Evolutionary conservation across 306 rosid genomes (phyloP).

Genomic region (Fragaria nilgerrensis): DNA sequence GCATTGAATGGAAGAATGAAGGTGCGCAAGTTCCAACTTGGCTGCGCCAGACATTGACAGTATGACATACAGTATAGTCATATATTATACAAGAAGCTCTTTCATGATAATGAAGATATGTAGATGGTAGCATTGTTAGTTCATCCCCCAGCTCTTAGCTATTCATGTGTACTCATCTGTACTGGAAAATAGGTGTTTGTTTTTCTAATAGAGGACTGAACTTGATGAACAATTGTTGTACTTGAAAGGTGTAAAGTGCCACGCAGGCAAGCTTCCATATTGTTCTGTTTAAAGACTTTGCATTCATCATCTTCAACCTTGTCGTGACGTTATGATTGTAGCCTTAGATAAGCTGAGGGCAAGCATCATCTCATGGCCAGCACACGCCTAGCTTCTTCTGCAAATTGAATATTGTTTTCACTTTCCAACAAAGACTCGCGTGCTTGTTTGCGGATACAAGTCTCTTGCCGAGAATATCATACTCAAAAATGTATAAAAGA

Average conservation of each 20-base stretch:
- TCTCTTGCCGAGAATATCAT: not conserved
- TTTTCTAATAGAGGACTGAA: not conserved
- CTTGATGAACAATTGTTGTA: not conserved
- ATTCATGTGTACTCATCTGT: not conserved
- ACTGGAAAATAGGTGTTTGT: not conserved
- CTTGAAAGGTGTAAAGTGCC: not conserved
- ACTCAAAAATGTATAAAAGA: not conserved
- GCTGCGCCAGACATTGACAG: conserved; percentile 52
- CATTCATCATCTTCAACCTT: not conserved
- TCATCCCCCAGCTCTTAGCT: not conserved
- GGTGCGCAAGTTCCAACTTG: conserved; percentile 59
- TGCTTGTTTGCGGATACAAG: conserved; percentile 7
- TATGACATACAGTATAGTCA: not conserved
- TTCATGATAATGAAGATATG: not conserved
- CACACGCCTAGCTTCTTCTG: conserved; percentile 19
- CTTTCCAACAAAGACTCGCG: not conserved
- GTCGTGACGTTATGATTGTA: not conserved
- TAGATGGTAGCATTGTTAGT: not conserved
- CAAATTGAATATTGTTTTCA: conserved; percentile 2
- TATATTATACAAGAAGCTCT: not conserved
- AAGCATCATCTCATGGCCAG: conserved; percentile 8
- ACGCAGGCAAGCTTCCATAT: not conserved
- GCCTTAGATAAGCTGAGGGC: not conserved
- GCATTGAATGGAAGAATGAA: conserved; percentile 90
- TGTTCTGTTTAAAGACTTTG: not conserved